A percentile compares a stretch with the other conserved stretches of the same genome.
Conservation (phyloP, 2,329 filamentous ascomycete genomes). For the Phialocephala subalpina region DNA sequence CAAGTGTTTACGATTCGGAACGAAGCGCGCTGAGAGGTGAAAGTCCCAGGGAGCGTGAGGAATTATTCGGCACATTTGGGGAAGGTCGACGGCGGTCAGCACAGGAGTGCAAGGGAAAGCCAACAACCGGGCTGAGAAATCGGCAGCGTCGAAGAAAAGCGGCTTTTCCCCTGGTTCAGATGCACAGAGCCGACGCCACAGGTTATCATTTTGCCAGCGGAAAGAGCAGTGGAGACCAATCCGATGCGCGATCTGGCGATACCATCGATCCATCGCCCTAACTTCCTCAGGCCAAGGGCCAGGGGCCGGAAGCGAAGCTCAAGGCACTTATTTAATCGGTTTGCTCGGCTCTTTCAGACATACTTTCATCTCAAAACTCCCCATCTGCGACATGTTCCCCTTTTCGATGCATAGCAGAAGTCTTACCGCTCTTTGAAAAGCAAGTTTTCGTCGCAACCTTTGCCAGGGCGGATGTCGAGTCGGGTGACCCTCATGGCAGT, state of each 20-base stretch:
- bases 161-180: background rate
- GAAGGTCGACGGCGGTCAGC: background rate
- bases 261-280: background rate
- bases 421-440: conserved; percentile 6
- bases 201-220: background rate
- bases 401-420: background rate
- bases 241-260: background rate
- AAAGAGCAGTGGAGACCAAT: background rate
- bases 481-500: background rate
- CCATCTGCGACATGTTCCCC: conserved; percentile 3
- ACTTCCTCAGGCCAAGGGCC: background rate
- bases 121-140: background rate
- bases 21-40: background rate
- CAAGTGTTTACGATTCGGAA: conserved; percentile 11
- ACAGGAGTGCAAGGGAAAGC: background rate
- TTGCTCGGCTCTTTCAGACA: conserved; percentile 2
- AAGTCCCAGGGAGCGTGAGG: background rate
- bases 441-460: conserved; percentile 4
- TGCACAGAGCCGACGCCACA: conserved; percentile 7
- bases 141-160: no score
- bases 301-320: background rate
- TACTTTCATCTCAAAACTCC: background rate
- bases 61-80: background rate
- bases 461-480: background rate
- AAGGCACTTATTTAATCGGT: background rate